These are phyloP conservation scores for Naganishia sp. DNA, from an alignment of 1,284 basidiomycete genomes.

Conservation along the genomic window DNA sequence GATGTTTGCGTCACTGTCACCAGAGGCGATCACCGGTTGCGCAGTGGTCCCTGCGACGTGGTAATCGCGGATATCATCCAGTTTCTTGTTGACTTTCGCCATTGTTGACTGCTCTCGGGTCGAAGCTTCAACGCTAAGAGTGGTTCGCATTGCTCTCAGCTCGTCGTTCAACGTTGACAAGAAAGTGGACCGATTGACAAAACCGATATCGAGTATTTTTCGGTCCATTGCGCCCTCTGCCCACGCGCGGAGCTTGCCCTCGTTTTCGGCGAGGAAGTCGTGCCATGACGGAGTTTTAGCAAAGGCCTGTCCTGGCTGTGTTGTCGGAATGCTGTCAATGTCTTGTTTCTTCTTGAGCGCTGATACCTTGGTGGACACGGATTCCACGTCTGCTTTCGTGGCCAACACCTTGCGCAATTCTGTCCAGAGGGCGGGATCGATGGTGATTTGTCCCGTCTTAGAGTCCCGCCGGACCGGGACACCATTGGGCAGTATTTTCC, in stretches of 20 bases:
- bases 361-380: slow-evolving; percentile 3
- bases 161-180: slow-evolving; percentile 44
- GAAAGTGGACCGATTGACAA: slow-evolving; percentile 43
- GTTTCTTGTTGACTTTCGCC: neutral
- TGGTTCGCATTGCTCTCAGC: slow-evolving; percentile 36
- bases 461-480: slow-evolving; percentile 52
- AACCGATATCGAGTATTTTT: slow-evolving; percentile 37
- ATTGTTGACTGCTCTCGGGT: slow-evolving; percentile 9
- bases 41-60: neutral
- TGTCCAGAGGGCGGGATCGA: slow-evolving; percentile 57
- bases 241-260: slow-evolving; percentile 50
- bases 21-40: slow-evolving; percentile 53
- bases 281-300: slow-evolving; percentile 24
- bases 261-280: slow-evolving; percentile 44
- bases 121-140: slow-evolving; percentile 7
- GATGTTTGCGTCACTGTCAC: slow-evolving; percentile 65
- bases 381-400: slow-evolving; percentile 41
- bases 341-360: slow-evolving; percentile 13
- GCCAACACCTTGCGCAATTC: slow-evolving; percentile 56
- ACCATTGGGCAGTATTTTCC: slow-evolving; percentile 50
- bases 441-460: slow-evolving; percentile 48
- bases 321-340: neutral
- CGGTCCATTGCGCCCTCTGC: slow-evolving; percentile 45
- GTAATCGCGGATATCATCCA: neutral
- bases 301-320: neutral